Evolutionary conservation across 495 filamentous ascomycete genomes (phyloP), one percentile per base, ranked within the genome.

Genomic region (Delitschia confertaspora): DNA sequence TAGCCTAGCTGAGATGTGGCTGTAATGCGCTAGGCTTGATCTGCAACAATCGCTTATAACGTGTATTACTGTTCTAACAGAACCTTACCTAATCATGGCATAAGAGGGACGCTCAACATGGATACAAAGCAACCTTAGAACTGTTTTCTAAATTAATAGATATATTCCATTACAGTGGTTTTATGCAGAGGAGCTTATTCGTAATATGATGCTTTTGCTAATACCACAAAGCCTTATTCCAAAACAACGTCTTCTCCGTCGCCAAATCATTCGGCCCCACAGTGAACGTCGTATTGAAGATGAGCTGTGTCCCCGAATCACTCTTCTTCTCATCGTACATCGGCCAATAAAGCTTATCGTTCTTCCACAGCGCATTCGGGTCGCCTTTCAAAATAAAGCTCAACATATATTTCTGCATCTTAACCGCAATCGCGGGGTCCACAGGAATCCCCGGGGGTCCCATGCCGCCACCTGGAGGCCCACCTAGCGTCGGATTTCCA

Each of bases 281-380:
- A n/a, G 55, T 55, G 45, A 63, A 59, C 9, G 62, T 65, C 10
- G 49, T 50, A 34, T 60, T 59, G 41, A 62, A 58, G 29, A 61
- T 45, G 4, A 61, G 31, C 30, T 58, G 42, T 9, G 44, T 59
- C 11, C 54, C 52, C 19, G 47, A 37, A 14, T 41, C 44, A 16
- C 9, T 23, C 8, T 38, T 38, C 35, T 23, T 20, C 35, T 38
- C 35, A 2, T 47, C 53, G 22, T 63, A 63, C 47, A 51, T 51
- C 10, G 62, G 60, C 62, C 60, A 65, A 45, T 59, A 47, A 27
- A 60, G 26, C 47, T 63, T 63, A 45, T 63, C 60, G 14, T 47
- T 49, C 11, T 55, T 31, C 62, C 39, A 31, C 26, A 19, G 16
- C 57, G 52, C 60, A 48, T 65, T 66, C 7, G 62, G 62, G 44